Conservation (phyloP, 1,139 yeast genomes). For the Hansenula lynferdii region DNA sequence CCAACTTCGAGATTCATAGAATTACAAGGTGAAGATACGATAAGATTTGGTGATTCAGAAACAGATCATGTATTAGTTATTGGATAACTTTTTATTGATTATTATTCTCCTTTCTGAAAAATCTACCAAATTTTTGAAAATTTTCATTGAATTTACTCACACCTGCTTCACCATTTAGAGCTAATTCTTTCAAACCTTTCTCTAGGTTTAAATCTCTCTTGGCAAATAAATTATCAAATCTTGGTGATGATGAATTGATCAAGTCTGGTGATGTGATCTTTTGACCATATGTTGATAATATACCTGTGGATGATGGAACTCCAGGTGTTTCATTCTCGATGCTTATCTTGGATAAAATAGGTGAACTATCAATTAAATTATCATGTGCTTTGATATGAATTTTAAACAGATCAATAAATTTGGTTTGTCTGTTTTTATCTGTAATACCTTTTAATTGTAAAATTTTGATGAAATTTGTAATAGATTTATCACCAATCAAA, state of each 20-base stretch:
- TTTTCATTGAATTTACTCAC: conserved; percentile 57
- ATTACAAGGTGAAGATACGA: conserved; percentile 40
- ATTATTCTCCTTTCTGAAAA: conserved; percentile 34
- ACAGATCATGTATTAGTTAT: conserved; percentile 28
- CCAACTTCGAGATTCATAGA: conserved; percentile 46
- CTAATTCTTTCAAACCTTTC: conserved; percentile 49
- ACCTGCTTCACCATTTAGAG: conserved; percentile 45
- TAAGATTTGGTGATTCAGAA: conserved; percentile 38
- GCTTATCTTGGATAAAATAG: conserved; percentile 30
- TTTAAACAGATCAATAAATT: conserved; percentile 57
- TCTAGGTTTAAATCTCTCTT: conserved; percentile 47
- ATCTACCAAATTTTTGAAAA: conserved; percentile 40
- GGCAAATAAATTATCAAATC: conserved; percentile 21
- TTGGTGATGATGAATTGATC: conserved; percentile 16
- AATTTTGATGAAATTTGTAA: conserved; percentile 59
- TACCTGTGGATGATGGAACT: conserved; percentile 6
- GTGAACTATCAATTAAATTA: conserved; percentile 37
- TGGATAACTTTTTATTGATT: conserved; percentile 5
- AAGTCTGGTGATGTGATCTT: conserved; percentile 14
- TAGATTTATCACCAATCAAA: conserved; percentile 61
- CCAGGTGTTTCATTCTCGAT: conserved; percentile 15
- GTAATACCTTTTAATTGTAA: conserved; percentile 58
- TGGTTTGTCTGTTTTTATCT: conserved; percentile 36
- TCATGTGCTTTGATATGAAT: conserved; percentile 52
- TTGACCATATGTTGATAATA: conserved; percentile 9